A percentile compares a stretch with the other conserved stretches of the same genome.
Conservation (phyloP, 768 basidiomycete genomes). For the Crepidotus variabilis region DNA sequence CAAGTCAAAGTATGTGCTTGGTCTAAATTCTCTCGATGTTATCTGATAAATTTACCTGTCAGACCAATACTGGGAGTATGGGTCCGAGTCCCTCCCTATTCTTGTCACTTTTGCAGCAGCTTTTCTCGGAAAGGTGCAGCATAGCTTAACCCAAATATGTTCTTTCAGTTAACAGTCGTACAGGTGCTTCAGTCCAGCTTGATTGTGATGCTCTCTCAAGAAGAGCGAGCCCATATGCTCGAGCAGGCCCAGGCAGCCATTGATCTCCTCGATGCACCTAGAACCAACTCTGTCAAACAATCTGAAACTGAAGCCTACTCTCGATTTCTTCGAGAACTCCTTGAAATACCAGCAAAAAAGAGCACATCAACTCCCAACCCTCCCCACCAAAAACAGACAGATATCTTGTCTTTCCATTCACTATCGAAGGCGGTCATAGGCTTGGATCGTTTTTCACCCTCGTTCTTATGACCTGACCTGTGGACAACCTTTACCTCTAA, state of each 20-base stretch:
- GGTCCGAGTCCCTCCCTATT: constrained; percentile 75
- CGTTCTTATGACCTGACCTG: too few species aligned
- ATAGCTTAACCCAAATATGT: background rate
- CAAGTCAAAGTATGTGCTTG: constrained; percentile 29
- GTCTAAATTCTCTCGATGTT: too few species aligned
- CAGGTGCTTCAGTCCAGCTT: constrained; percentile 78
- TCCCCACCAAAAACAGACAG: too few species aligned
- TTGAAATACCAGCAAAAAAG: constrained; percentile 28
- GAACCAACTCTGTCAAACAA: constrained; percentile 74
- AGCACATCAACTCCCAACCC: too few species aligned
- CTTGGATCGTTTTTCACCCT: too few species aligned
- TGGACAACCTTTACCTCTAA: too few species aligned
- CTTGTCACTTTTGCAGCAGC: constrained; percentile 80
- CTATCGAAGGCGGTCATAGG: too few species aligned
- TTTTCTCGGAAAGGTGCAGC: constrained; percentile 71
- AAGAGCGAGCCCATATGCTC: constrained; percentile 62
- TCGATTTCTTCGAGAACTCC: constrained; percentile 69
- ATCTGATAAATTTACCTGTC: too few species aligned
- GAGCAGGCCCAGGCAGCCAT: constrained; percentile 60
- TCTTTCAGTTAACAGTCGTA: background rate
- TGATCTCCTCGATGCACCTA: constrained; percentile 62
- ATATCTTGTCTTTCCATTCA: too few species aligned
- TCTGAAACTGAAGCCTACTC: constrained; percentile 81
- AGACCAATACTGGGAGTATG: constrained; percentile 58
- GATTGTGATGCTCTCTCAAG: constrained; percentile 50